Base-by-base conservation (phyloP, 345 rosid genomes). In the Arabis alpina region DNA sequence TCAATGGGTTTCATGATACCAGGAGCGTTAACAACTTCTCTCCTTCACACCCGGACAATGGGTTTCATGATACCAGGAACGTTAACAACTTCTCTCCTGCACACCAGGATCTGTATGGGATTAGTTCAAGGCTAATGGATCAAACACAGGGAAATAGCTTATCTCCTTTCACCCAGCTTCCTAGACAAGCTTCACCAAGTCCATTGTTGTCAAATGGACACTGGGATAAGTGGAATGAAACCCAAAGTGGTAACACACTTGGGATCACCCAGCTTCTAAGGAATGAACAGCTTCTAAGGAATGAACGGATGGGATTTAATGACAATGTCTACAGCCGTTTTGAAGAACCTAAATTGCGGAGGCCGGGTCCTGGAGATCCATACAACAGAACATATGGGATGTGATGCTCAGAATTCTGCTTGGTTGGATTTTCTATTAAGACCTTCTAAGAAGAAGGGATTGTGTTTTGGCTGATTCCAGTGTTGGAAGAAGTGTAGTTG, bases 181-280 rank as follows among this genome's bases (percentile, higher is more conserved):
- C 88, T 58, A 69, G 82, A 54, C 95, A 84, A 64, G 87, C 82
- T 13, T 80, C 89, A 0, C 80, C 84, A 73, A 87, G 78, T 82
- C 61, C 88, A n/a, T 62, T 60, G 10, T 68, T 78, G 66, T 76
- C 89, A 30, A 90, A 83, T 79, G 94, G 92, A 16, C 85, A 60
- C 61, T 90, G 92, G 95, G 86, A 87, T 81, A 84, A 87, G 45
- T 85, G 85, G 95, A 85, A 75, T 77, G 92, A 84, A 57, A 63
- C 82, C n/a, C 90, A 77, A 54, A 78, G 75, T 81, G 93, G 81
- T 64, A 84, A 82, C 54, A 60, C 57, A 67, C 43, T 84, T 54
- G 80, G 80, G 24, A 77, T 84, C 67, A 71, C 88, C 11, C 86
- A 88, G 77, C 79, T 83, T 27, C 82, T 84, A 39, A 77, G 88